Percentiles rank a stretch among this genome's conserved stretches.
Evolutionary conservation across 768 basidiomycete species (phyloP).

Genomic region (Leccinum aurantiacum): DNA sequence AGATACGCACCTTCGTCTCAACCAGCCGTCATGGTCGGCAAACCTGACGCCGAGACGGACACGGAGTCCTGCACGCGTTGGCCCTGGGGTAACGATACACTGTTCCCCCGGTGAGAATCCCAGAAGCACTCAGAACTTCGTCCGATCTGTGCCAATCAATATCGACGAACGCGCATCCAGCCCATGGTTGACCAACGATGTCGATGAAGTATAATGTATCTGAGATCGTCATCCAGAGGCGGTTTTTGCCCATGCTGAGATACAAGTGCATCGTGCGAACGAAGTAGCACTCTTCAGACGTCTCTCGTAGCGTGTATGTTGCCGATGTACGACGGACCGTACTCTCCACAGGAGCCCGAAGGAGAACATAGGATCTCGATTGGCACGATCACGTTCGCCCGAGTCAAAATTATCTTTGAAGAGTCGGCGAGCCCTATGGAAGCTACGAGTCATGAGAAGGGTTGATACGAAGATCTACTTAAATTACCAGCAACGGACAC

Average conservation of each 20-base stretch:
- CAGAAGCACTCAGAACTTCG: background rate
- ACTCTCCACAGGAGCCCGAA: background rate
- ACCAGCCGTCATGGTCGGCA: conserved; percentile 1
- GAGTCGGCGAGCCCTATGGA: background rate
- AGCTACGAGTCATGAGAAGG: too few relatives aligned
- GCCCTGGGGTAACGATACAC: background rate
- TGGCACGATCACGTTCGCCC: conserved; percentile 5
- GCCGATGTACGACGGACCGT: conserved; percentile 1
- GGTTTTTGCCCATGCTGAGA: conserved; percentile 7
- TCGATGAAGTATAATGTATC: background rate
- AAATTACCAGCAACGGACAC: background rate
- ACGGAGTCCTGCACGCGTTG: background rate
- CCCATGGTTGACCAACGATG: conserved; percentile 6
- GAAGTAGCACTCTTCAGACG: background rate
- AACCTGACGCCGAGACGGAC: background rate
- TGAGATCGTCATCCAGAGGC: conserved; percentile 9
- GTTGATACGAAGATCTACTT: background rate
- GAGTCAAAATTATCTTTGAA: background rate
- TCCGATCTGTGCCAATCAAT: background rate
- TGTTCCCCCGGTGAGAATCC: conserved; percentile 5
- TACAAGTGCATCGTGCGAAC: conserved; percentile 17
- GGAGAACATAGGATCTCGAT: background rate
- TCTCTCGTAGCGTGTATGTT: background rate
- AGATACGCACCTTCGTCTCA: conserved; percentile 8
- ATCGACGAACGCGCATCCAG: background rate